phyloP scores from a whole-genome alignment of 2,329 filamentous ascomycete genomes.

The Penicillium sp. region DNA sequence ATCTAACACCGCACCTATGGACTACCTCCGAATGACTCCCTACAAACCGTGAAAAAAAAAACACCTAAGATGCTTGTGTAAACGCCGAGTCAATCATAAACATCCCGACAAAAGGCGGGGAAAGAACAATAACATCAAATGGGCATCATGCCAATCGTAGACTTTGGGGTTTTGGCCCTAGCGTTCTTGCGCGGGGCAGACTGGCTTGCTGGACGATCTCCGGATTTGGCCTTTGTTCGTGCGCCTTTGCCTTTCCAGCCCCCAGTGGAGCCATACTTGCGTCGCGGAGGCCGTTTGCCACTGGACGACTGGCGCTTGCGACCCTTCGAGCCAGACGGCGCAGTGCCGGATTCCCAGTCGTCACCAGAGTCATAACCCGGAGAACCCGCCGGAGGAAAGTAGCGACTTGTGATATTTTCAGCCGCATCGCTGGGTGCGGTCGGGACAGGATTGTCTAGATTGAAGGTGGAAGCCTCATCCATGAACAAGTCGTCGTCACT shows the following conservation, averaged over 20 bases:
- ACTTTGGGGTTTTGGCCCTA: conserved; percentile 28
- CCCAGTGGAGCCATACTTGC: conserved; percentile 26
- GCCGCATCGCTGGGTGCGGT: conserved; percentile 15
- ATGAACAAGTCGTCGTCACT: conserved; percentile 36
- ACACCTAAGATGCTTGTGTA: conserved; percentile 23
- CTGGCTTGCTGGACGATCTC: conserved; percentile 23
- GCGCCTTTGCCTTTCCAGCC: conserved; percentile 28
- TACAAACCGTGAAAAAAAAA: conserved; percentile 6
- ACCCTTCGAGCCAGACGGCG: conserved; percentile 22
- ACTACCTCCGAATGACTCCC: neutral
- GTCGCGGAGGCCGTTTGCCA: conserved; percentile 26
- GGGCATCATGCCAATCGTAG: conserved; percentile 43
- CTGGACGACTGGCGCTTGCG: conserved; percentile 26
- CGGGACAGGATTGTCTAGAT: conserved; percentile 23
- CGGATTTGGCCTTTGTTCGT: conserved; percentile 25
- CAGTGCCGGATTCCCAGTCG: conserved; percentile 19
- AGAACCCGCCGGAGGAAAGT: conserved; percentile 31
- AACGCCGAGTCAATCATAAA: conserved; percentile 17
- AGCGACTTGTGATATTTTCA: conserved; percentile 34
- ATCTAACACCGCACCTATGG: neutral
- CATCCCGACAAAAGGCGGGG: neutral
- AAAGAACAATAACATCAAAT: conserved; percentile 26
- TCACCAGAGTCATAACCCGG: conserved; percentile 26
- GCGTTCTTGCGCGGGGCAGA: conserved; percentile 26
- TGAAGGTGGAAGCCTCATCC: conserved; percentile 27